A percentile compares a stretch with the other conserved stretches of the same genome.
Conservation (phyloP, 331 rosid genomes). For the Cydonia oblonga region DNA sequence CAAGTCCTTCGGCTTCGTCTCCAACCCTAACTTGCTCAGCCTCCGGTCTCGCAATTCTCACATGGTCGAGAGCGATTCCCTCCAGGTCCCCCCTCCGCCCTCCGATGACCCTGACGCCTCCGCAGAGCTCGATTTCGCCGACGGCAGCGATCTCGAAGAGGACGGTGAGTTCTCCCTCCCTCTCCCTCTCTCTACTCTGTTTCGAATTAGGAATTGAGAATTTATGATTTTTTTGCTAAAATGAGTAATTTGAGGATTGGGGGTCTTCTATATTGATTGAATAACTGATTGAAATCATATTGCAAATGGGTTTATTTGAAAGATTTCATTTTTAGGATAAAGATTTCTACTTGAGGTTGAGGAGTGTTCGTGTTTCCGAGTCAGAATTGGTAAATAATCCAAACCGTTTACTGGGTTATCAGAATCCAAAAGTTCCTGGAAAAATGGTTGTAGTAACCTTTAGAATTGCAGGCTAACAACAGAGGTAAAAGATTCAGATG, state of each 20-base stretch:
- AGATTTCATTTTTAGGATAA: neutral
- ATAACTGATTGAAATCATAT: neutral
- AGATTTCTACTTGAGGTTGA: neutral
- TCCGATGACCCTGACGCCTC: constrained; percentile 6
- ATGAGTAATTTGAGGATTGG: neutral
- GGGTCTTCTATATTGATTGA: neutral
- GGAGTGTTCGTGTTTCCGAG: neutral
- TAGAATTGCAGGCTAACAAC: neutral
- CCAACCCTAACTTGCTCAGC: constrained; percentile 50
- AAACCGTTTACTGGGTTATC: neutral
- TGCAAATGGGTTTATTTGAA: neutral
- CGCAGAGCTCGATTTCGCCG: constrained; percentile 1
- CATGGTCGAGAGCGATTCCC: constrained; percentile 36
- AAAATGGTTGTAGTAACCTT: neutral
- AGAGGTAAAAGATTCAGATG: neutral
- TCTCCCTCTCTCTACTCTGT: neutral
- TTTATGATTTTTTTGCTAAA: neutral
- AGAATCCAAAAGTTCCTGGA: neutral
- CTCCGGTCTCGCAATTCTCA: constrained; percentile 40
- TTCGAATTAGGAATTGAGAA: neutral
- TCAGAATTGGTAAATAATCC: neutral
- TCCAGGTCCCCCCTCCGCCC: constrained; percentile 24
- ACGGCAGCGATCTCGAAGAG: constrained; percentile 82
- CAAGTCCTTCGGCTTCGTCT: constrained; percentile 48
- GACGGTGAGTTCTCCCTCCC: constrained; percentile 43